Evolutionary conservation across 805 yeast genomes (phyloP).

Genomic region (Naumovozyma baii): DNA sequence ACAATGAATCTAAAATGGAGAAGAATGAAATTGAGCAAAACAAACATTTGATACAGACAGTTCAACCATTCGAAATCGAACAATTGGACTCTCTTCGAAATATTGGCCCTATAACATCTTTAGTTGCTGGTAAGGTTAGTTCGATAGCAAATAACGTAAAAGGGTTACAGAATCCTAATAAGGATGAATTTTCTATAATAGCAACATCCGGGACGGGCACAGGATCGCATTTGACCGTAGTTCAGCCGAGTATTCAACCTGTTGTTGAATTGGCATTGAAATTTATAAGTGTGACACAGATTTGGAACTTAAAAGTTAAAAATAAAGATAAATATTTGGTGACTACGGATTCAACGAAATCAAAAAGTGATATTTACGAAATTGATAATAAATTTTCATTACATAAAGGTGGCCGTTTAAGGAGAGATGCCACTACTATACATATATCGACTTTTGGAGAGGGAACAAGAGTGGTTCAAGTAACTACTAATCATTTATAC

Average conservation of each 20-base stretch:
- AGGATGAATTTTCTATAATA: constrained; percentile 55
- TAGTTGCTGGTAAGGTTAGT: constrained; percentile 50
- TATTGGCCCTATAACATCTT: constrained; percentile 64
- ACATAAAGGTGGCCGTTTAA: constrained; percentile 51
- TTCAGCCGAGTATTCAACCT: constrained; percentile 64
- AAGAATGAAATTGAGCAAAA: constrained; percentile 1
- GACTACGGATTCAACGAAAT: constrained; percentile 58
- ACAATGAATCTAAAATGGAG: constrained; percentile 2
- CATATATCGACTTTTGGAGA: constrained; percentile 52
- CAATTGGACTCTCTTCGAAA: constrained; percentile 47
- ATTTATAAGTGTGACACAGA: constrained; percentile 60
- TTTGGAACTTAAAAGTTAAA: constrained; percentile 55
- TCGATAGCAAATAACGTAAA: constrained; percentile 45
- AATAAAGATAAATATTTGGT: constrained; percentile 49
- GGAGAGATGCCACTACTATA: constrained; percentile 53
- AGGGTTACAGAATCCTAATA: constrained; percentile 61
- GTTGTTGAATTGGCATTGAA: constrained; percentile 54
- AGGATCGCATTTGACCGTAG: constrained; percentile 47
- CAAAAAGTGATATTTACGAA: constrained; percentile 59
- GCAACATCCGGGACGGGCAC: constrained; percentile 57
- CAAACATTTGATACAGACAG: constrained; percentile 17
- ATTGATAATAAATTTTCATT: constrained; percentile 53
- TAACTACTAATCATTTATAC: constrained; percentile 55
- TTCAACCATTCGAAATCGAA: constrained; percentile 33
- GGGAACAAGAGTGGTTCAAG: constrained; percentile 58